Evolutionary conservation across 805 yeast species (phyloP), one percentile per base, ranked within the genome.

Genomic region (Zygoascus biomembranicola): DNA sequence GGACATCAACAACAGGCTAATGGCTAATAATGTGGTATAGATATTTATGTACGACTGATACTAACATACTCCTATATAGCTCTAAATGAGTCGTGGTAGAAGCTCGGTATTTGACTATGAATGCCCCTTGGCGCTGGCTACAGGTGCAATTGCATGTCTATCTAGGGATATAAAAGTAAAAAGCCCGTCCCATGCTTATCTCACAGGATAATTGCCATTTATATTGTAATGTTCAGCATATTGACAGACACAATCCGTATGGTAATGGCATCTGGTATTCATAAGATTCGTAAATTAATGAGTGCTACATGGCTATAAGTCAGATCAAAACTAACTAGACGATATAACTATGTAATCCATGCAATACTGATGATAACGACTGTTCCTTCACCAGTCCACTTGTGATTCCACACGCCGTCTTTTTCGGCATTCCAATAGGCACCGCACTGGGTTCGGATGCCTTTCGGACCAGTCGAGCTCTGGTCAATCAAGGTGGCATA

Each of bases 391-490:
- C 57, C 54, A 16, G 39, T 8, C 55, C 57, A 57, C 32, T 56
- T 56, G 51, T 55, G 51, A 43, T 61, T 58, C 64, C 64, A 61
- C 6, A 60, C 49, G 1, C 65, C 65, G 37, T 61, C 65, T 43
- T 59, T 59, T 9, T 59, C 63, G 23, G 56, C n/a, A 51, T 61
- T 58, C 61, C 61, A 58, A 43, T 46, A 56, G 11, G 59, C 55
- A 4, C 65, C 65, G 46, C 50, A 45, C 37, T 54, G 43, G 13
- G 59, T 53, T 31, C 59, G 49, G 32, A 59, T 59, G n/a, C 63
- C 63, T 5, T 46, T 56, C 9, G 64, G 59, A 13, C 62, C 59
- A 18, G 52, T 49, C 11, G 55, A 49, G 1, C 48, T 43, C 43
- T 47, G 54, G 35, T 60, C 57, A 13, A 59, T 53, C 20, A 59